These are phyloP conservation scores for Neospora caninum DNA, from an alignment of 169 alveolate species.

Conservation along the genomic window DNA sequence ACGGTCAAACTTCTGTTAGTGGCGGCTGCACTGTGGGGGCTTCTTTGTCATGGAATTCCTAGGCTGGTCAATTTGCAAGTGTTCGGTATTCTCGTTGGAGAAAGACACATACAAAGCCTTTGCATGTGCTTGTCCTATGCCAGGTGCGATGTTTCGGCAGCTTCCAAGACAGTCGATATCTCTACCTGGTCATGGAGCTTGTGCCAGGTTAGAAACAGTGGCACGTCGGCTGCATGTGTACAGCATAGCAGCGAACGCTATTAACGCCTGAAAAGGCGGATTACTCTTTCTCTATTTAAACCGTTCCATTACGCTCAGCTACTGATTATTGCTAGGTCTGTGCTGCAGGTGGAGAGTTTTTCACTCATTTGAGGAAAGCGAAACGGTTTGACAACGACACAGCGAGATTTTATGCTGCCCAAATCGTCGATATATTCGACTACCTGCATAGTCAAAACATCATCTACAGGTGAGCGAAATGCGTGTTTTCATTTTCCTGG, in stretches of 20 bases:
- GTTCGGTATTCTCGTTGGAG: too few relatives aligned
- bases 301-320: background rate
- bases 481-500: background rate
- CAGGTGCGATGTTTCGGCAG: constrained; percentile 86
- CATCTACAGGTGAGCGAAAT: constrained; percentile 80
- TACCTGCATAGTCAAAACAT: constrained; percentile 94
- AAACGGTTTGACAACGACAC: constrained; percentile 81
- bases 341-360: constrained; percentile 88
- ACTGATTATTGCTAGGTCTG: background rate
- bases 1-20: background rate
- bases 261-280: background rate
- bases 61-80: background rate
- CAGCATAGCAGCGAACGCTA: background rate
- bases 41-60: background rate
- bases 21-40: background rate
- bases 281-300: too few relatives aligned
- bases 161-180: constrained; percentile 77
- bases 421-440: constrained; percentile 94
- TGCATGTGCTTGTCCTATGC: background rate
- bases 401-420: constrained; percentile 89
- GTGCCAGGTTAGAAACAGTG: constrained; percentile 69
- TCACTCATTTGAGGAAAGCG: constrained; percentile 86
- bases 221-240: background rate
- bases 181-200: constrained; percentile 80
- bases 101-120: background rate